Conservation (phyloP, 139 green algal genomes). For the Monoraphidium neglectum region DNA sequence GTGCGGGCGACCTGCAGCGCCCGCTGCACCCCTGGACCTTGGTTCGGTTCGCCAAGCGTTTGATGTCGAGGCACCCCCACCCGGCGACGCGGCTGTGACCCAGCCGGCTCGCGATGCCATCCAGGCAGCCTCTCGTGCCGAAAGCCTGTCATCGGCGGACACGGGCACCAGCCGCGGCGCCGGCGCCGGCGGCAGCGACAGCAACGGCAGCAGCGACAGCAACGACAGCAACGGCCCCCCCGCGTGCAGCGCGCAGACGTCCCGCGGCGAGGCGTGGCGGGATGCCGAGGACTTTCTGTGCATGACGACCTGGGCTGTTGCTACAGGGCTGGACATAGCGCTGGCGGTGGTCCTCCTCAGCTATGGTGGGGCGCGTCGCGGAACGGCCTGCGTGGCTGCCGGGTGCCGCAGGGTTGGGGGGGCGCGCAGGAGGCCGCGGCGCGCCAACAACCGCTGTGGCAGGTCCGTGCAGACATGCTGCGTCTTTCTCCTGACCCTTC, state of each 20-base stretch:
- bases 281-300: not conserved
- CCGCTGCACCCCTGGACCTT: not conserved
- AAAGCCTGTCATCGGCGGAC: too few species aligned
- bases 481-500: too few species aligned
- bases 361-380: not conserved
- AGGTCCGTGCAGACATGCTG: too few species aligned
- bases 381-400: too few species aligned
- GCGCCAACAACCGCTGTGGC: too few species aligned
- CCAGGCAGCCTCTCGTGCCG: not conserved
- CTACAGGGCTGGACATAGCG: not conserved
- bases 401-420: too few species aligned
- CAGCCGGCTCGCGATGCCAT: not conserved
- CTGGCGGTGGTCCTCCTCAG: too few species aligned
- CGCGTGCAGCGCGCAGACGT: not conserved
- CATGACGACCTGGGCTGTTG: not conserved
- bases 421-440: too few species aligned
- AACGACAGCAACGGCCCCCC: not conserved
- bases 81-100: not conserved
- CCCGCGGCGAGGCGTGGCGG: not conserved
- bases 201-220: slow-evolving; percentile 1
- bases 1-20: not conserved
- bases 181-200: not conserved
- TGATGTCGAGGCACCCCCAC: too few species aligned
- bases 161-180: not conserved
- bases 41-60: not conserved